Conservation (phyloP, 1,139 yeast genomes). For the Magnusiomyces tetraspermus region DNA sequence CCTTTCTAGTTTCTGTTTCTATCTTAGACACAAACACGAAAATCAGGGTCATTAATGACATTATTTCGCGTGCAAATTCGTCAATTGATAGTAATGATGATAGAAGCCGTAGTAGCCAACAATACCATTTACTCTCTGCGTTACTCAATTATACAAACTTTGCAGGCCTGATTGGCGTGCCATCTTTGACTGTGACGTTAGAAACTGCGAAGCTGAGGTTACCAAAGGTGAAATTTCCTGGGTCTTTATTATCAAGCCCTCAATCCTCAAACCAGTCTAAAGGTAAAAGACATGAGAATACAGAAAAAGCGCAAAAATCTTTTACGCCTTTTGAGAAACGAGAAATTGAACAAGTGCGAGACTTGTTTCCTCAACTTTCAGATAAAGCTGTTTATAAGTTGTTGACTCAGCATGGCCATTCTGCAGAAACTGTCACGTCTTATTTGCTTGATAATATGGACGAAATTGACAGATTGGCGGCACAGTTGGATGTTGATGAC, state of each 20-base stretch:
- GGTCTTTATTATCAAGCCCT: too few species aligned
- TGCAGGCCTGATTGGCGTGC: constrained; percentile 13
- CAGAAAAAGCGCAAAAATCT: not conserved
- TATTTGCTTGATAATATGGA: constrained; percentile 54
- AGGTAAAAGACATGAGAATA: too few species aligned
- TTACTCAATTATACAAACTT: constrained; percentile 13
- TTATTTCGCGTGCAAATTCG: constrained; percentile 10
- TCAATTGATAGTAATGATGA: too few species aligned
- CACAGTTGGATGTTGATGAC: constrained; percentile 10
- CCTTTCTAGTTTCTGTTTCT: constrained; percentile 10
- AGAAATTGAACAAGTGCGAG: constrained; percentile 17
- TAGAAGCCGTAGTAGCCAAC: too few species aligned
- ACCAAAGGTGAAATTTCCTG: constrained; percentile 12
- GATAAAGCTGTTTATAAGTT: constrained; percentile 22
- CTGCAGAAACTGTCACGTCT: constrained; percentile 53
- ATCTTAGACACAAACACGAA: constrained; percentile 12
- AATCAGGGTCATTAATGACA: constrained; percentile 8
- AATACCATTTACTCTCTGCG: constrained; percentile 10
- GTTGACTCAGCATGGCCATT: constrained; percentile 40
- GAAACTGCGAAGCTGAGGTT: constrained; percentile 17
- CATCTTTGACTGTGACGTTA: constrained; percentile 15
- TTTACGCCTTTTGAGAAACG: not conserved
- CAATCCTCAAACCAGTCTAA: too few species aligned
- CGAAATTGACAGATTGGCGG: constrained; percentile 24
- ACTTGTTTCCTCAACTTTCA: constrained; percentile 27